Conservation (phyloP, 148 eudicot species). For the Rhododendron ovatum region DNA sequence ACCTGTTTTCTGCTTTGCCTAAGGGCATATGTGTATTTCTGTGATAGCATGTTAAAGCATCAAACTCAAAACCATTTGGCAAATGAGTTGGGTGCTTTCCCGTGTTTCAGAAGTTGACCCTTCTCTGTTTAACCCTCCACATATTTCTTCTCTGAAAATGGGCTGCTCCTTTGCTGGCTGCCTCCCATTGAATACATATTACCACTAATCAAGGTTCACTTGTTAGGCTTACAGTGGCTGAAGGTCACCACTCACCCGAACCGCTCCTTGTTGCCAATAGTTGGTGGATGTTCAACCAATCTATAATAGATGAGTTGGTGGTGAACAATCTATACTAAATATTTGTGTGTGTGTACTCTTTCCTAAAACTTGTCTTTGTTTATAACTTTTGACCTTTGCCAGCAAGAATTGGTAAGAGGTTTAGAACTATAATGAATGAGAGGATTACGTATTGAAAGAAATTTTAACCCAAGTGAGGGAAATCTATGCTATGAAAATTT, state of each 20-base stretch:
- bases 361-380: background rate
- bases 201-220: background rate
- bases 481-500: background rate
- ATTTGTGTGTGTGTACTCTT: no score
- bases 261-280: background rate
- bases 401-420: background rate
- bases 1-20: background rate
- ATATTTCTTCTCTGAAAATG: background rate
- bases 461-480: background rate
- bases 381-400: background rate
- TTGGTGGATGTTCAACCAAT: background rate
- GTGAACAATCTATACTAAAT: no score
- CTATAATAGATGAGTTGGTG: no score
- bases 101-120: background rate
- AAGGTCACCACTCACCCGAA: background rate
- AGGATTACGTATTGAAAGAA: background rate
- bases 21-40: background rate
- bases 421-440: background rate
- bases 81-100: background rate
- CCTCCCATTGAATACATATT: background rate
- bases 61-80: background rate
- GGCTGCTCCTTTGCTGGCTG: background rate
- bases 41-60: background rate
- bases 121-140: background rate
- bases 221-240: background rate